phyloP scores from a whole-genome alignment of 2,329 filamentous ascomycete genomes.

The Stromatinia cepivora region DNA sequence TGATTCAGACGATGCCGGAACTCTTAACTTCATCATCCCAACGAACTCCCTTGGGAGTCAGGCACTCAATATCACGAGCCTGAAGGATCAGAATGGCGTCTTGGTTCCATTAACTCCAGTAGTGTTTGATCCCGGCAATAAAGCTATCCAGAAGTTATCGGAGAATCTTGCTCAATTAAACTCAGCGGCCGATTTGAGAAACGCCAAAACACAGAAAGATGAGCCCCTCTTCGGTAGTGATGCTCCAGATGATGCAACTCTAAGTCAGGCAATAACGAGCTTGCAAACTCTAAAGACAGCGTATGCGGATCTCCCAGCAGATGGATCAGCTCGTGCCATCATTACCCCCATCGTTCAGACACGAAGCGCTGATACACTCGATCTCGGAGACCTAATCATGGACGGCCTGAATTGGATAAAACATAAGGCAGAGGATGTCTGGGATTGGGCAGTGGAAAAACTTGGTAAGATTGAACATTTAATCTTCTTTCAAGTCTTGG shows the following conservation, averaged over 20 bases:
- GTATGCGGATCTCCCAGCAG: background rate
- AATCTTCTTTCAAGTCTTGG: background rate
- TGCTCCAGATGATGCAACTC: background rate
- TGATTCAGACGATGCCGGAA: background rate
- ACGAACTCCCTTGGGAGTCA: background rate
- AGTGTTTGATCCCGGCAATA: background rate
- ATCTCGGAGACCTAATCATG: background rate
- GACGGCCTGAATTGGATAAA: background rate
- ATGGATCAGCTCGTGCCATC: background rate
- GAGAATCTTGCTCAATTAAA: background rate
- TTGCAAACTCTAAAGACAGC: background rate
- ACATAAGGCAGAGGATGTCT: background rate
- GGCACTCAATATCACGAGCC: background rate
- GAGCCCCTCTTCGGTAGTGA: slow-evolving; percentile 1
- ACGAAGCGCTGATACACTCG: background rate
- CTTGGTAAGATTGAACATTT: background rate
- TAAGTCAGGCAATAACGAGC: background rate
- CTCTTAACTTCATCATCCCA: background rate
- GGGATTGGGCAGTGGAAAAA: background rate
- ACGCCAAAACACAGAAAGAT: background rate
- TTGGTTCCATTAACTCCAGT: background rate
- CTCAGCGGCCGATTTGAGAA: background rate
- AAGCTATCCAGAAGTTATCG: background rate
- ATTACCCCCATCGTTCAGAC: background rate
- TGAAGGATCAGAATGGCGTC: background rate